phyloP scores from a whole-genome alignment of 805 yeast genomes.

The Clavispora santaluciae region DNA sequence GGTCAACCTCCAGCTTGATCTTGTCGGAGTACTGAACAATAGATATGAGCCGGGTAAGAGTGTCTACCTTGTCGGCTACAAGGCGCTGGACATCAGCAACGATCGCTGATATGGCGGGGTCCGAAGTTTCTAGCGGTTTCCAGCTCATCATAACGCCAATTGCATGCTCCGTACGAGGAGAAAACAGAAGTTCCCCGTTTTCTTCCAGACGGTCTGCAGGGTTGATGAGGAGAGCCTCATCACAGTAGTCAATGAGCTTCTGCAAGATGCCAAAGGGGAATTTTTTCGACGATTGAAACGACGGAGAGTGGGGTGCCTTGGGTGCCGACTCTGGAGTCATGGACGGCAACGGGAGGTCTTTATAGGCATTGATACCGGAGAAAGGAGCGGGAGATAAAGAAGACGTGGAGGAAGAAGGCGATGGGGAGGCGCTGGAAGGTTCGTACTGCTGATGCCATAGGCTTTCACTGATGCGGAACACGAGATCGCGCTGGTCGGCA shows the following conservation, averaged over 20 bases:
- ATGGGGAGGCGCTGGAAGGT: constrained; percentile 10
- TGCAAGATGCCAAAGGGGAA: constrained; percentile 63
- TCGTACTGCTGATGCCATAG: constrained; percentile 20
- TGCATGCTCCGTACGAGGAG: constrained; percentile 60
- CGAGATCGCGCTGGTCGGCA: constrained; percentile 58
- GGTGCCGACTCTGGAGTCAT: constrained; percentile 12
- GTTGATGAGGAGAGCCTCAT: constrained; percentile 68
- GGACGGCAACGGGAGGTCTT: constrained; percentile 49
- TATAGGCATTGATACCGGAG: constrained; percentile 42
- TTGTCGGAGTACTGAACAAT: constrained; percentile 70
- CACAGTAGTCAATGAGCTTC: constrained; percentile 59
- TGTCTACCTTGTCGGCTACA: constrained; percentile 62
- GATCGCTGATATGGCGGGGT: constrained; percentile 58
- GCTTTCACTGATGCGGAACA: constrained; percentile 42
- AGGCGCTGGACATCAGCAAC: constrained; percentile 63
- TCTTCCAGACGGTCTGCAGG: constrained; percentile 54
- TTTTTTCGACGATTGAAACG: constrained; percentile 37
- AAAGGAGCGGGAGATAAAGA: constrained; percentile 18
- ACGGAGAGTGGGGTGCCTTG: constrained; percentile 10
- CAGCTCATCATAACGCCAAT: constrained; percentile 42
- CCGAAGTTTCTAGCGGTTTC: constrained; percentile 49
- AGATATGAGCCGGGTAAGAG: constrained; percentile 66
- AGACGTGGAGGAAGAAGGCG: constrained; percentile 12
- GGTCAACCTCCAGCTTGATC: constrained; percentile 75
- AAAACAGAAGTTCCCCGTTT: constrained; percentile 32